Evolutionary conservation across 352 stramenopile genomes (phyloP), one percentile per base, ranked within the genome.

Genomic region (Phytophthora niederhauseri): DNA sequence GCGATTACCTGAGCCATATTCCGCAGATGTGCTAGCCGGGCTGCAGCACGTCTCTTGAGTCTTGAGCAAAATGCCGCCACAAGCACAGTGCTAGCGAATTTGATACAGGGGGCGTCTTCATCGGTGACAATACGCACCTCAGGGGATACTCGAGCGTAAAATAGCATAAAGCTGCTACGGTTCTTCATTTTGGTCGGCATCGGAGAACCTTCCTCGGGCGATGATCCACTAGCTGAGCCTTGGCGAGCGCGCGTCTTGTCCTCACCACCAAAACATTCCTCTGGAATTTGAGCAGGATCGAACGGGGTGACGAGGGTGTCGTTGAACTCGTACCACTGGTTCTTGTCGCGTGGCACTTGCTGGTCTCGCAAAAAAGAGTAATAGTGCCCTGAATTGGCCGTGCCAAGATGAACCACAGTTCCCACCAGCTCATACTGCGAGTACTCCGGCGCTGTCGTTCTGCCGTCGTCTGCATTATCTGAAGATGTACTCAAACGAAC

Each of bases 321-420:
- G 45, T 97, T 97, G 67, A 96, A 97, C 53, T 97, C 89, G 52
- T 91, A 96, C 89, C 89, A 97, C 20, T 79, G 75, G 6, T 64
- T 72, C 11, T 67, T 67, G 20, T 77, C 69, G n/a, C 48, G 31
- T 61, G 62, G 58, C 8, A 54, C 52, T 38, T 89, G 73, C 20
- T 92, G 82, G 45, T 95, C 89, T 46, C 83, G 80, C 30, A 97
- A 67, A 59, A 96, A 97, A 0, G 87, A 96, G 58, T 97, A 98
- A 53, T 98, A 98, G 54, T 98, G 92, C 4, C 92, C 92, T 2
- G 85, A 95, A 59, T 97, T 78, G 5, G 92, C 90, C 0, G 88
- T 88, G 22, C 92, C 92, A 80, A 95, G 90, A 65, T 98, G 92
- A 1, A 97, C 87, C 38, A 97, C 87, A 17, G 92, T 96, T 22